Percentiles rank a stretch among this genome's conserved stretches.
phyloP scores from a whole-genome alignment of 2,329 filamentous ascomycete species.

The Neonectria ditissima region DNA sequence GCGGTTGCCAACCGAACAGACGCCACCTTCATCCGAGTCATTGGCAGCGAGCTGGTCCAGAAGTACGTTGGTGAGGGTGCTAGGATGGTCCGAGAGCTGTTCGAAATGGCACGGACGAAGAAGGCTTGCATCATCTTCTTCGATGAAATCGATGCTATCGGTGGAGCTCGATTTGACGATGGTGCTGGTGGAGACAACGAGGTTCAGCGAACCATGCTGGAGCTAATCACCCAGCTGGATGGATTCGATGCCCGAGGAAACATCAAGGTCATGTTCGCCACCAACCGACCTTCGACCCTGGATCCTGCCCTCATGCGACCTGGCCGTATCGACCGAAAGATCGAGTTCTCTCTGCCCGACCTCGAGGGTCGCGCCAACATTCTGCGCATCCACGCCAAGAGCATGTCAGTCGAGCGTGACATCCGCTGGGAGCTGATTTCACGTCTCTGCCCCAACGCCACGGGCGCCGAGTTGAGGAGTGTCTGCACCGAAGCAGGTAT shows the following conservation, averaged over 20 bases:
- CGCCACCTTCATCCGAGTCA: constrained; percentile 98
- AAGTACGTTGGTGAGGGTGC: constrained; percentile 99
- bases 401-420: constrained; percentile 98
- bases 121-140: constrained; percentile 99
- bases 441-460: constrained; percentile 95
- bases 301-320: constrained; percentile 98
- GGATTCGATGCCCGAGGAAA: constrained; percentile 97
- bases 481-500: constrained; percentile 98
- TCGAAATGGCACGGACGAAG: constrained; percentile 99
- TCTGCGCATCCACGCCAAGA: constrained; percentile 98
- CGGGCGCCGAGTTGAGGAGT: constrained; percentile 93
- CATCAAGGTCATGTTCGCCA: constrained; percentile 99
- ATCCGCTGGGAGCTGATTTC: constrained; percentile 99
- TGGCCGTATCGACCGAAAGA: constrained; percentile 97
- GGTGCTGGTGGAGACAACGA: constrained; percentile 97
- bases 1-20: constrained; percentile 98
- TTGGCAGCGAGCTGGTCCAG: constrained; percentile 96
- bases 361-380: constrained; percentile 98
- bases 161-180: constrained; percentile 95
- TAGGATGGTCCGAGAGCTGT: constrained; percentile 97
- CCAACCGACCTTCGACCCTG: constrained; percentile 93
- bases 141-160: constrained; percentile 96
- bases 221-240: constrained; percentile 95
- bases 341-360: constrained; percentile 97
- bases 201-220: constrained; percentile 97